Evolutionary conservation across 202 grass and related monocot genomes (phyloP), one percentile per base, ranked within the genome.

Genomic region (Eragrostis tef): DNA sequence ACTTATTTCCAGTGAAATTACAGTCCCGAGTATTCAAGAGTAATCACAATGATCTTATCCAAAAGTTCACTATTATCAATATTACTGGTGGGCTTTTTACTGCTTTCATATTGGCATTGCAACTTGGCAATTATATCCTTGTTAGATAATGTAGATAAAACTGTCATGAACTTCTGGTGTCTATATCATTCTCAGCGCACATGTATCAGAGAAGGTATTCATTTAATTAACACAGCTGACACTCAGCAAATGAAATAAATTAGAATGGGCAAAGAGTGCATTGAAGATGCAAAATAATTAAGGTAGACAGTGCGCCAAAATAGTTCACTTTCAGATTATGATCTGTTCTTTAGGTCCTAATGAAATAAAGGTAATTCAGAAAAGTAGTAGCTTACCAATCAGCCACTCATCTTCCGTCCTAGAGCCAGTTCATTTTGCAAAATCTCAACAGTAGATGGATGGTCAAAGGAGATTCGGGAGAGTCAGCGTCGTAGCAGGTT

Each of bases 351-450:
- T 47, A 77, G 29, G 13, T 71, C 24, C 34, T 77, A 64, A 77
- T 14, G 20, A 61, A 6, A 11, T 62, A 69, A 48, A 5, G 29
- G 29, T 49, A 57, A 65, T 64, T 25, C 42, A 84, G 8, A 70
- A 63, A 79, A 88, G 47, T 74, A 80, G 84, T 39, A 64, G 31
- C 84, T 94, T 80, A 98, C 95, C 88, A 78, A 91, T 98, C 72
- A 98, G 59, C 95, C 95, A 98, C 74, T 98, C 95, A 54, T 98
- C 92, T 89, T 98, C 92, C 86, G 94, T 87, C 60, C 92, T 83
- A 67, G 95, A 67, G 95, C 92, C 45, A 98, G 86, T 51, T 98
- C 92, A 73, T 91, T 87, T 89, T 98, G 92, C 81, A 98, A 60
- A 88, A 98, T 79, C 60, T 94, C 88, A 53, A 90, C 80, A 62